Conservation (phyloP, 495 filamentous ascomycete genomes). For the Margaritispora aquatica region DNA sequence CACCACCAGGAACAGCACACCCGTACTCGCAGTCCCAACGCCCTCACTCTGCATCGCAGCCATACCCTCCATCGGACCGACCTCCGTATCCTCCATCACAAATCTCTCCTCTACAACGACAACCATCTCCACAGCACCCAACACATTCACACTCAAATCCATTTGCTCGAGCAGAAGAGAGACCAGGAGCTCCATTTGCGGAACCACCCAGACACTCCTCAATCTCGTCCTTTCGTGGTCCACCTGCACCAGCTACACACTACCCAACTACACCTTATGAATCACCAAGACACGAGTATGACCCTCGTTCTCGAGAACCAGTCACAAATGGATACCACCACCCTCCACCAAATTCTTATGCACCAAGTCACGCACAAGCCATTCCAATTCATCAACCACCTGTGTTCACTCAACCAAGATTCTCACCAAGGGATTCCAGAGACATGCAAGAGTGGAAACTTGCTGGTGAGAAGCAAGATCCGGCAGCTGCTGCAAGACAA, state of each 20-base stretch:
- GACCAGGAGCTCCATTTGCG: slow-evolving; percentile 1
- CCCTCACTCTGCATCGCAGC: slow-evolving; percentile 14
- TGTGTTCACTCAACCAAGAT: slow-evolving; percentile 13
- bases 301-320: slow-evolving; percentile 15
- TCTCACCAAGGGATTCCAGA: slow-evolving; percentile 7
- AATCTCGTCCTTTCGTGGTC: slow-evolving; percentile 6
- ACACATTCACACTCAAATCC: slow-evolving; percentile 16
- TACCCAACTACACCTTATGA: slow-evolving; percentile 17
- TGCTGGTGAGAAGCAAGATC: neutral
- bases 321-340: slow-evolving; percentile 17
- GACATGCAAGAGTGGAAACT: slow-evolving; percentile 15
- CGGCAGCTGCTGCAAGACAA: slow-evolving; percentile 5
- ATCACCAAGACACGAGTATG: slow-evolving; percentile 17
- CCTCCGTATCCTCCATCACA: slow-evolving; percentile 13
- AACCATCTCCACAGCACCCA: slow-evolving; percentile 15
- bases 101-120: slow-evolving; percentile 12
- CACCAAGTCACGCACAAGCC: neutral
- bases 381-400: slow-evolving; percentile 4
- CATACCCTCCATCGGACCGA: slow-evolving; percentile 15
- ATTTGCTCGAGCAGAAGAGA: slow-evolving; percentile 16
- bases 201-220: slow-evolving; percentile 13
- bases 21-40: slow-evolving; percentile 14
- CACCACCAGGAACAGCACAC: no score
- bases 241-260: slow-evolving; percentile 14
- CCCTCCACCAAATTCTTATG: slow-evolving; percentile 13